Base-by-base conservation (phyloP, 1,139 yeast genomes). In the Blastobotrys arbuscula region DNA sequence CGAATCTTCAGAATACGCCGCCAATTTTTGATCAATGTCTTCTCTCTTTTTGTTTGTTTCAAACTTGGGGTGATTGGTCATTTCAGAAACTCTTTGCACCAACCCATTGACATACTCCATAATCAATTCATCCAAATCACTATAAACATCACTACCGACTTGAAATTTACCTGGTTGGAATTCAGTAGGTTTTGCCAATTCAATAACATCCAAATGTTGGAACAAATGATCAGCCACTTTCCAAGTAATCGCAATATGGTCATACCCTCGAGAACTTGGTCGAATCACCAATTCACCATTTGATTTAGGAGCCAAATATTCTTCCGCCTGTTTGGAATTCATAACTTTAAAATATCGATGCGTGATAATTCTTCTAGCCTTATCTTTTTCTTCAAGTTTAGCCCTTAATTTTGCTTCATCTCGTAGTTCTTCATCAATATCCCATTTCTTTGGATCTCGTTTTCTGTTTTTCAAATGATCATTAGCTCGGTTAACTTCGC, bases 281-380 rank as follows among this genome's bases (percentile, higher is more conserved):
- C 99, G 79, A 50, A 92, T 87, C 30, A 94, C 95, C 69, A 89
- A 79, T 60, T 88, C 96, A 45, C 99, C 99, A 52, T 90, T 83
- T 42, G 82, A 79, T 65, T 85, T 79, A 15, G 96, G 86, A 12
- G 97, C 96, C 61, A 92, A 75, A 60, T 77, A 90, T 60, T 87
- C 95, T 67, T 92, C 97, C 0, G 99, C 97, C 70, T 92, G 97
- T 53, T 76, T 76, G 53, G 84, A 79, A 59, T 81, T 86, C 72
- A 90, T 84, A 54, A 86, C 84, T 58, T 81, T 85, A 76, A 87
- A 92, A 62, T 85, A 78, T 40, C 97, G 96, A 71, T 92, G 99
- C 64, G 89, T 94, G 59, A 92, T 79, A 55, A 87, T 84, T 63
- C 96, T 76, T 61, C 84, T 72, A 55, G 79, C 80, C 64, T 77